phyloP scores from a whole-genome alignment of 805 yeast genomes.

The Saturnispora hagleri region DNA sequence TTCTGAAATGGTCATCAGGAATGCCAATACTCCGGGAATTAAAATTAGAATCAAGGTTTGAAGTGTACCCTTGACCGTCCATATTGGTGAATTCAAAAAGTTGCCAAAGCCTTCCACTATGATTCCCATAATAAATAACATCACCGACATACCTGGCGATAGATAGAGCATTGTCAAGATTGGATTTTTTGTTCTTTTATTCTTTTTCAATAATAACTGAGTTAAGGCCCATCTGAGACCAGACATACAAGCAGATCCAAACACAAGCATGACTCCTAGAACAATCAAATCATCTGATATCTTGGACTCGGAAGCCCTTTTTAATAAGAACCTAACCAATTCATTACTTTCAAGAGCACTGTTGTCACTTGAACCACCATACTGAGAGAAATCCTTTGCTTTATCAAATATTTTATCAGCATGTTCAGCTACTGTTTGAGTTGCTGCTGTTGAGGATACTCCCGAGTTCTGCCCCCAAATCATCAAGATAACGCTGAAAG shows the following conservation, averaged over 20 bases:
- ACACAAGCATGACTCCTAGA: conserved; percentile 65
- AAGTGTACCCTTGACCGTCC: conserved; percentile 52
- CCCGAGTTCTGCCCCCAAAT: conserved; percentile 43
- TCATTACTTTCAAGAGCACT: not conserved
- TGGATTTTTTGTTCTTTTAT: conserved; percentile 59
- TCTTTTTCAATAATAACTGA: conserved; percentile 62
- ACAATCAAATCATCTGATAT: conserved; percentile 15
- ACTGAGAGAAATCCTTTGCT: conserved; percentile 13
- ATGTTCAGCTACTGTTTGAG: not conserved
- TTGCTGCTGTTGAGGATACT: not conserved
- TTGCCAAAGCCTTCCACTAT: conserved; percentile 57
- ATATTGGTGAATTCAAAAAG: conserved; percentile 47
- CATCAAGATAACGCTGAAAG: conserved; percentile 82
- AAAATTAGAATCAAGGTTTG: conserved; percentile 50
- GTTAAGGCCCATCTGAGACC: conserved; percentile 96
- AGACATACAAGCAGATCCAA: conserved; percentile 69
- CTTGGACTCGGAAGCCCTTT: not conserved
- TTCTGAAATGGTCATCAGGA: conserved; percentile 83
- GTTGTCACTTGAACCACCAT: conserved; percentile 8
- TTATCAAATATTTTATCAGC: conserved; percentile 9
- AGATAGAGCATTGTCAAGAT: conserved; percentile 74
- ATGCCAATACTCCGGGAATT: conserved; percentile 81
- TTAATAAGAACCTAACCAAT: not conserved
- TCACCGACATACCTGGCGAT: conserved; percentile 72
- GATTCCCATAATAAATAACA: conserved; percentile 54